Base-by-base conservation (phyloP, 441 rosid species). In the Sinapis alba region DNA sequence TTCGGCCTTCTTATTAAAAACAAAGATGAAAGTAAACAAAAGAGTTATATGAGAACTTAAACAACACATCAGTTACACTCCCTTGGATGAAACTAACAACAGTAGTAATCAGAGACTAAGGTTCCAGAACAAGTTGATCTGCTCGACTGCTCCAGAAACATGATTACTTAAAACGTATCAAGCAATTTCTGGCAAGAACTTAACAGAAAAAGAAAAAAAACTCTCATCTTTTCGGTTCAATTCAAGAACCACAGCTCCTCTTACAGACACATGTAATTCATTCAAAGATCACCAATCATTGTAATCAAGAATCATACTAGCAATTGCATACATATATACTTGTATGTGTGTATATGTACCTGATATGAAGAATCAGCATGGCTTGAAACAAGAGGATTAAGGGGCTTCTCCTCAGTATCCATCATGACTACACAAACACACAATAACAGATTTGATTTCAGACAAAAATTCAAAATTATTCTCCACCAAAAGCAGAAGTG, bases 1-100 rank as follows among this genome's bases (percentile, higher is more conserved):
- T 69, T 78, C 92, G 32, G 65, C 86, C 97, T 92, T 76, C 20
- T 6, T 12, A 63, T 16, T 2, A 72, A 66, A 0, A 61, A 67
- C 59, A 71, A 20, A 66, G 38, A 71, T 19, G 26, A 71, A 63
- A 45, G 30, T 51, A 62, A 41, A 57, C 58, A 56, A 56, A 63
- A n/a, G 64, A 51, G 26, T 18, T 59, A 19, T 30, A 43, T 78
- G 41, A 68, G 61, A 66, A 54, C n/a, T 58, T 32, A 34, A 65
- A 41, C 53, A 58, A 58, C 56, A 65, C 18, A 65, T 0, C 21
- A 57, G 6, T 45, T 64, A 53, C 66, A 45, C 41, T 54, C 47
- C 18, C 34, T 45, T 47, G 30, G 36, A 38, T 68, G 58, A 54
- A 74, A 21, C 41, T 47, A 59, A 59, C 67, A 58, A 59, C 78